These are phyloP conservation scores for Trypanosoma mega DNA, from an alignment of 208 protist genomes.

Conservation along the genomic window DNA sequence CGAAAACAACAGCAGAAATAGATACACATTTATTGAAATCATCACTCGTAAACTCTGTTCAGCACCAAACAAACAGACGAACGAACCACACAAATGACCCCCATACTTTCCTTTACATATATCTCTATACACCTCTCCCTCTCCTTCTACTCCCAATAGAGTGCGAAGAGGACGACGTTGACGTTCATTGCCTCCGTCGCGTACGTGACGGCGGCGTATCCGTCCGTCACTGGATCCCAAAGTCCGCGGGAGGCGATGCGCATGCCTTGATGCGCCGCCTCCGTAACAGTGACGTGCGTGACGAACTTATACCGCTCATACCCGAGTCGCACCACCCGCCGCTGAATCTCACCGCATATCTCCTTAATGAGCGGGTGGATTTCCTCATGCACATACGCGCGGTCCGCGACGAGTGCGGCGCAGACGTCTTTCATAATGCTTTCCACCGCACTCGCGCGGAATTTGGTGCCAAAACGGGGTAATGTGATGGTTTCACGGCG, in stretches of 20 bases:
- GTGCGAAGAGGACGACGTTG: slow-evolving; percentile 63
- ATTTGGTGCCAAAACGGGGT: slow-evolving; percentile 68
- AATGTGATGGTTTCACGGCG: slow-evolving; percentile 61
- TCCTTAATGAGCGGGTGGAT: slow-evolving; percentile 81
- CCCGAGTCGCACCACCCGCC: slow-evolving; percentile 81
- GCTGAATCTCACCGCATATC: slow-evolving; percentile 86
- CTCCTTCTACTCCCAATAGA: slow-evolving; percentile 74
- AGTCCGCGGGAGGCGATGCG: slow-evolving; percentile 83
- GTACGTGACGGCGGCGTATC: slow-evolving; percentile 82
- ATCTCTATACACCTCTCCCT: neutral
- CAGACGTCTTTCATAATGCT: slow-evolving; percentile 76
- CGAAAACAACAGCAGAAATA: neutral
- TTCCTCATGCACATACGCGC: slow-evolving; percentile 74
- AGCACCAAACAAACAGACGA: neutral
- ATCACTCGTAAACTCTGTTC: too few relatives aligned
- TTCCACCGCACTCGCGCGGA: slow-evolving; percentile 77
- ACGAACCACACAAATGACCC: neutral
- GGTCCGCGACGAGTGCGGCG: slow-evolving; percentile 59
- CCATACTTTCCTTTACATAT: neutral
- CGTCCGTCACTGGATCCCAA: slow-evolving; percentile 92
- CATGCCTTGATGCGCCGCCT: slow-evolving; percentile 84
- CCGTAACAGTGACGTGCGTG: slow-evolving; percentile 79
- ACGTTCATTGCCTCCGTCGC: slow-evolving; percentile 78
- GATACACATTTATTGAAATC: too few relatives aligned
- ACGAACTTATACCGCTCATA: slow-evolving; percentile 92